Base-by-base conservation (phyloP, 1,284 basidiomycete species). In the Phellopilus nigrolimitatus region DNA sequence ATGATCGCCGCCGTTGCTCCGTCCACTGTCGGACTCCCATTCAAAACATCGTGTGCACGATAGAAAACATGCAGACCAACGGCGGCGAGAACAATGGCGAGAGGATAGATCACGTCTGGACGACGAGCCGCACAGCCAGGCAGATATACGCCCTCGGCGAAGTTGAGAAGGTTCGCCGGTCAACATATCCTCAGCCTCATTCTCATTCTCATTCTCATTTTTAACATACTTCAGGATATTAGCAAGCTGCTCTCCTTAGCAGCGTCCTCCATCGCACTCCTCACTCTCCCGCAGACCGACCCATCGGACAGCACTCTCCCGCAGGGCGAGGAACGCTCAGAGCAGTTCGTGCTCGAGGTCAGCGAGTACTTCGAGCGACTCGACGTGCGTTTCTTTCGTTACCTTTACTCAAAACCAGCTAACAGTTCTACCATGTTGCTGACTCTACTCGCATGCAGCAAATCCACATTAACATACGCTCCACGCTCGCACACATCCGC, bases 341-440 rank as follows among this genome's bases (percentile, higher is more conserved):
- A 90, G 60, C 82, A 88, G 61, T 90, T 90, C 59, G 87, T 90
- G 39, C 71, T 85, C 39, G 85, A 89, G 70, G 85, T 86, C 44
- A 84, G 80, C 67, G 84, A 88, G 62, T 91, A 89, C 66, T 91
- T 90, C 62, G 80, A 89, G 58, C 79, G 82, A 22, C 72, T 91
- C 7, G 83, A 91, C 63, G 88, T 90, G 61, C 25, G 50, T 46
- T 15, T 37, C 10, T 50, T 39, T 30, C 44, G 30, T 15, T 45
- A n/a, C n/a, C 47, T 49, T 42, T 33, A 4, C 27, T 45, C 25
- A 31, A 39, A 49, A 40, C 49, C 46, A 27, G 22, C 38, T 22
- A 19, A 13, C 49, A 39, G 28, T 45, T 33, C 15, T n/a, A n/a
- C n/a, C n/a, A n/a, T n/a, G n/a, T n/a, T n/a, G n/a, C 30, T 49